Conservation (phyloP, 768 basidiomycete genomes). For the Pleurotus giganteus region DNA sequence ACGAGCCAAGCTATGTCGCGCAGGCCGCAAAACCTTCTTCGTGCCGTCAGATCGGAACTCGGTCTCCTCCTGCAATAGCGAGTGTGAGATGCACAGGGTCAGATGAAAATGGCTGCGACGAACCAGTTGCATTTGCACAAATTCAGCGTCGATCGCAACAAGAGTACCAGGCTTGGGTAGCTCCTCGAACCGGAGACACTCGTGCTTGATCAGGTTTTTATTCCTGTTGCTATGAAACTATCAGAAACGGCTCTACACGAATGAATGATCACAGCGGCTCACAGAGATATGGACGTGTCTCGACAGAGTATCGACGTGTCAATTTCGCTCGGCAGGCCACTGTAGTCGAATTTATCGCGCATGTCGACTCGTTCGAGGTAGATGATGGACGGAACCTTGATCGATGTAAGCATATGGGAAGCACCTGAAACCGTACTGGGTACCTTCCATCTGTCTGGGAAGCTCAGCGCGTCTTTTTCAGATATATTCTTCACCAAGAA, state of each 20-base stretch:
- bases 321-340: slow-evolving; percentile 57
- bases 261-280: slow-evolving; percentile 22
- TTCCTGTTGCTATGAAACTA: slow-evolving; percentile 66
- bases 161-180: slow-evolving; percentile 83
- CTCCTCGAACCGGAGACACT: slow-evolving; percentile 68
- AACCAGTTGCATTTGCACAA: slow-evolving; percentile 95
- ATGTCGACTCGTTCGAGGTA: slow-evolving; percentile 80
- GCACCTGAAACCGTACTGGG: not conserved
- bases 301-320: slow-evolving; percentile 76
- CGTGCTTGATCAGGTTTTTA: slow-evolving; percentile 69
- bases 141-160: slow-evolving; percentile 96
- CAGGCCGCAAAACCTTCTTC: slow-evolving; percentile 88
- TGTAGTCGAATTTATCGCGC: slow-evolving; percentile 57
- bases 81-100: not conserved
- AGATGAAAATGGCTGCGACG: slow-evolving; percentile 3
- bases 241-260: not conserved
- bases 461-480: slow-evolving; percentile 85
- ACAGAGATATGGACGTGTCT: slow-evolving; percentile 90
- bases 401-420: slow-evolving; percentile 20
- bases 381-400: slow-evolving; percentile 82
- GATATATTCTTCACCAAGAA: slow-evolving; percentile 85
- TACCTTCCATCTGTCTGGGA: slow-evolving; percentile 92
- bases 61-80: slow-evolving; percentile 73
- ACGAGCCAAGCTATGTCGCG: slow-evolving; percentile 87
- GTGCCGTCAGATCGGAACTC: slow-evolving; percentile 95